Conservation (phyloP, 371 early-diverging fungal species). For the Fennellomyces sp. region DNA sequence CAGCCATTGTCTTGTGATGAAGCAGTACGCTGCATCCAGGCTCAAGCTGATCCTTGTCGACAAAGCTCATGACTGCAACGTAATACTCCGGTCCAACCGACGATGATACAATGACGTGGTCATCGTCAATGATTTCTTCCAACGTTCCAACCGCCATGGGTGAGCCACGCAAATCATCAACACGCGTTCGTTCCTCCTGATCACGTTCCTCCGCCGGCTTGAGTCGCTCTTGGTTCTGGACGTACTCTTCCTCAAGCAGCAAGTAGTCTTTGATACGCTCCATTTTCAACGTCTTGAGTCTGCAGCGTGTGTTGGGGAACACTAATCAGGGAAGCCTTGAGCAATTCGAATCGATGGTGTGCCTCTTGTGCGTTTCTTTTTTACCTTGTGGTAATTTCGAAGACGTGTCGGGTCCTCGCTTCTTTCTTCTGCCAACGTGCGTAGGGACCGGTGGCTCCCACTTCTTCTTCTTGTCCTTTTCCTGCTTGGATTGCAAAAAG, state of each 20-base stretch:
- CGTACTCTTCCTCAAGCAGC: slow-evolving; percentile 98
- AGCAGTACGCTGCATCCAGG: slow-evolving; percentile 98
- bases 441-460: slow-evolving; percentile 99
- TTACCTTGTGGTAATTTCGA: slow-evolving; percentile 91
- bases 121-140: slow-evolving; percentile 99
- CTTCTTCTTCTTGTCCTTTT: slow-evolving; percentile 88
- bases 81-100: slow-evolving; percentile 98
- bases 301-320: slow-evolving; percentile 95
- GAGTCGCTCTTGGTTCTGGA: slow-evolving; percentile 94
- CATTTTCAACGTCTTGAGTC: slow-evolving; percentile 94
- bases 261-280: slow-evolving; percentile 98
- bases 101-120: slow-evolving; percentile 99
- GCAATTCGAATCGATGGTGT: too few relatives aligned
- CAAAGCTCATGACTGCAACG: slow-evolving; percentile 98
- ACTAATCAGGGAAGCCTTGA: too few relatives aligned
- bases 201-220: slow-evolving; percentile 96
- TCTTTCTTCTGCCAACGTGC: slow-evolving; percentile 97
- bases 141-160: slow-evolving; percentile 99
- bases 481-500: too few relatives aligned
- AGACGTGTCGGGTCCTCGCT: slow-evolving; percentile 94
- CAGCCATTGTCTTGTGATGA: slow-evolving; percentile 95
- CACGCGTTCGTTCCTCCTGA: slow-evolving; percentile 92
- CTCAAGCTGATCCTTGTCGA: slow-evolving; percentile 99
- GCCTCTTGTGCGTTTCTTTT: too few relatives aligned
- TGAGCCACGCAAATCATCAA: slow-evolving; percentile 98